These are phyloP conservation scores for Tolypocladium pustulatum DNA, from an alignment of 2,329 filamentous ascomycete genomes.

Conservation along the genomic window DNA sequence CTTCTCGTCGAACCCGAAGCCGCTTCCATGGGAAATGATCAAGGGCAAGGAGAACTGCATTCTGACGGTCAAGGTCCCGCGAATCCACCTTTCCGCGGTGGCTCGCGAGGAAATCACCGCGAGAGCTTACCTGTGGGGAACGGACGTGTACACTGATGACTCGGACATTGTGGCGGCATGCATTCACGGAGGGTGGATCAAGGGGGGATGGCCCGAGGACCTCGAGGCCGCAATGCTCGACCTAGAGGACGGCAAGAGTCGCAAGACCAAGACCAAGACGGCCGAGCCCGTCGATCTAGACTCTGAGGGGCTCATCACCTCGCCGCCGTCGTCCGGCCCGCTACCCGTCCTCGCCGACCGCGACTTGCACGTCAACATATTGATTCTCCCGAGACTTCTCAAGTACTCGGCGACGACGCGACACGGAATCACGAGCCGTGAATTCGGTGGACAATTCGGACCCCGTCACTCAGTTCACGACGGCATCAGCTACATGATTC, in stretches of 20 bases:
- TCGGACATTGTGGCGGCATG: constrained; percentile 88
- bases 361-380: constrained; percentile 77
- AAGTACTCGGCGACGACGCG: constrained; percentile 66
- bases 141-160: constrained; percentile 91
- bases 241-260: constrained; percentile 27
- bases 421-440: constrained; percentile 72
- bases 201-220: constrained; percentile 75
- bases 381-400: constrained; percentile 71
- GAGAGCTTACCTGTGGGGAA: constrained; percentile 79
- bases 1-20: constrained; percentile 50
- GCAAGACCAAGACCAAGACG: constrained; percentile 19
- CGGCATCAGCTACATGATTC: constrained; percentile 80
- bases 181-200: constrained; percentile 87
- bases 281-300: constrained; percentile 20
- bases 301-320: constrained; percentile 33
- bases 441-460: constrained; percentile 52
- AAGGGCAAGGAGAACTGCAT: constrained; percentile 78
- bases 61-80: constrained; percentile 77
- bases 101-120: constrained; percentile 76
- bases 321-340: constrained; percentile 50
- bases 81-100: constrained; percentile 58
- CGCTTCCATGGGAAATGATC: constrained; percentile 63
- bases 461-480: constrained; percentile 51
- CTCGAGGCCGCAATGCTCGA: constrained; percentile 61
- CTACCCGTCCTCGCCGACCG: constrained; percentile 54